Conservation (phyloP, 768 basidiomycete genomes). For the Boletus barrowsii region DNA sequence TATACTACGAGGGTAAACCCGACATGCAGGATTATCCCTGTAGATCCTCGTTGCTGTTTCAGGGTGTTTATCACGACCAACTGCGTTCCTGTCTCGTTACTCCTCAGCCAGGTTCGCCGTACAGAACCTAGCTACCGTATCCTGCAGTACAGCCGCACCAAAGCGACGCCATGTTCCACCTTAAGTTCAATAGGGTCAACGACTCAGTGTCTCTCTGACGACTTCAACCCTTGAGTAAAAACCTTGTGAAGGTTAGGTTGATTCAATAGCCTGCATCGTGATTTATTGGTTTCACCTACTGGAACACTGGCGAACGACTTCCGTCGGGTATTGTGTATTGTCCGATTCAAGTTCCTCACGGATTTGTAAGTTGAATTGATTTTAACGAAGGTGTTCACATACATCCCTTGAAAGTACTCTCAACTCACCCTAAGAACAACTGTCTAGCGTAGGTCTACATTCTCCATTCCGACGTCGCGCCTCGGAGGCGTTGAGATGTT, state of each 20-base stretch:
- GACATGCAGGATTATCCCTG: slow-evolving; percentile 15
- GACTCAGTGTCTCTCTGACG: slow-evolving; percentile 1
- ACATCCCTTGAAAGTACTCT: not conserved
- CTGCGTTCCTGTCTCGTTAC: slow-evolving; percentile 20
- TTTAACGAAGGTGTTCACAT: not conserved
- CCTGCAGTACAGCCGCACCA: not conserved
- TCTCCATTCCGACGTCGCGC: not conserved
- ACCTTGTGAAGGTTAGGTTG: not conserved
- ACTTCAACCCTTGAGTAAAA: slow-evolving; percentile 8
- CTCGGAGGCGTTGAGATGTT: not conserved
- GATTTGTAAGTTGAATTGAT: not conserved
- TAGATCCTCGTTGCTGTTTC: slow-evolving; percentile 24
- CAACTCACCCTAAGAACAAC: not conserved
- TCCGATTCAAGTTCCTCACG: slow-evolving; percentile 5
- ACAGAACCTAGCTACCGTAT: not conserved
- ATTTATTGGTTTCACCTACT: slow-evolving; percentile 7
- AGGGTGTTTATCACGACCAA: slow-evolving; percentile 12
- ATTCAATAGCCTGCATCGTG: slow-evolving; percentile 1
- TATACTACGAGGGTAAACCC: slow-evolving; percentile 13
- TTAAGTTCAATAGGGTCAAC: slow-evolving; percentile 9
- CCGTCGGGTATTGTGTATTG: slow-evolving; percentile 4
- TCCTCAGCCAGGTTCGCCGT: not conserved
- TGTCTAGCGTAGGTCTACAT: not conserved
- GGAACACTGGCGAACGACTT: slow-evolving; percentile 3
- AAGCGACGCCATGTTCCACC: not conserved